These are phyloP conservation scores for Metarhizium robertsii DNA, from an alignment of 2,329 filamentous ascomycete species.

Conservation along the genomic window DNA sequence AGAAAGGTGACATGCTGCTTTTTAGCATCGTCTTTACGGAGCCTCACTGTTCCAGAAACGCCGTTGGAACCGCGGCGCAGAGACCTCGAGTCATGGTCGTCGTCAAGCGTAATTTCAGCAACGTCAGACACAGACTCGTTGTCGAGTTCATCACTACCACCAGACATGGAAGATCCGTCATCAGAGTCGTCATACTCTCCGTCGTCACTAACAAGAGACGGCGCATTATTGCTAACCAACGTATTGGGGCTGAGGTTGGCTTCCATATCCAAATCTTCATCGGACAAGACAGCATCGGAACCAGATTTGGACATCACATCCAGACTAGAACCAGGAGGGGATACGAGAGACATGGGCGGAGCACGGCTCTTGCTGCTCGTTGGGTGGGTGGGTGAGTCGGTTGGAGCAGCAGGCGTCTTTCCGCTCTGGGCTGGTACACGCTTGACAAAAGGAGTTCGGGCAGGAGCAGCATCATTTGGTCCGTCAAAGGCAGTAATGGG, in stretches of 20 bases:
- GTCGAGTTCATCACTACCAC: slow-evolving; percentile 46
- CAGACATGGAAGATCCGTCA: slow-evolving; percentile 50
- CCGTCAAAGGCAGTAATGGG: slow-evolving; percentile 8
- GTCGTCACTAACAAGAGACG: slow-evolving; percentile 72
- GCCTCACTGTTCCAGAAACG: slow-evolving; percentile 34
- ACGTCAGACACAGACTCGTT: slow-evolving; percentile 52
- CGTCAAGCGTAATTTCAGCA: slow-evolving; percentile 52
- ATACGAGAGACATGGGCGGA: slow-evolving; percentile 29
- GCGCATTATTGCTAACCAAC: slow-evolving; percentile 64
- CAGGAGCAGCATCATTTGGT: slow-evolving; percentile 9
- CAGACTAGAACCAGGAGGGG: slow-evolving; percentile 19
- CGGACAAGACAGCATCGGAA: slow-evolving; percentile 19
- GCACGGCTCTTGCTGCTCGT: slow-evolving; percentile 48
- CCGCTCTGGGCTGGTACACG: slow-evolving; percentile 50
- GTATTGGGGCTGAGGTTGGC: slow-evolving; percentile 61
- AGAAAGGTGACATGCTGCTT: slow-evolving; percentile 42
- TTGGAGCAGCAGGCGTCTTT: slow-evolving; percentile 36
- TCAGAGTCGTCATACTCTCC: slow-evolving; percentile 69
- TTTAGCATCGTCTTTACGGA: slow-evolving; percentile 45
- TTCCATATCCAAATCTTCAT: slow-evolving; percentile 44
- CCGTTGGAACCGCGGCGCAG: slow-evolving; percentile 34
- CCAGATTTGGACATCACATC: slow-evolving; percentile 12
- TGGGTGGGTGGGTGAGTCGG: slow-evolving; percentile 33
- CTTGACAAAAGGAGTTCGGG: slow-evolving; percentile 35
- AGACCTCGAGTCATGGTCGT: slow-evolving; percentile 40